These are phyloP conservation scores for Phylloporus sp. DNA, from an alignment of 768 basidiomycete genomes.

Conservation along the genomic window DNA sequence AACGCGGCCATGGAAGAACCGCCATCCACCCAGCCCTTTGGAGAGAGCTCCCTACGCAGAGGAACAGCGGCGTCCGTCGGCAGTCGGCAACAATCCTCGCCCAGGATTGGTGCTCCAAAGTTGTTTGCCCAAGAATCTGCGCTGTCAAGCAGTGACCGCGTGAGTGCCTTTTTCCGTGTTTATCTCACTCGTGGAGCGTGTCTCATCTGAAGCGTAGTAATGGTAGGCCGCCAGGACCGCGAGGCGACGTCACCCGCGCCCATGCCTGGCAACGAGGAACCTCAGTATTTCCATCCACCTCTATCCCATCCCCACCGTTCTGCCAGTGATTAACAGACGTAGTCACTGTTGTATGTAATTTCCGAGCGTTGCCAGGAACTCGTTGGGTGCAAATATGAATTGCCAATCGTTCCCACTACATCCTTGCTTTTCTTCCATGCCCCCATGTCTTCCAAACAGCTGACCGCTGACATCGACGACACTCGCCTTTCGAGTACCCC, in stretches of 20 bases:
- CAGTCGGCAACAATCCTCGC: neutral
- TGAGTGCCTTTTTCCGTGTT: constrained; percentile 6
- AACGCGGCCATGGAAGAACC: constrained; percentile 8
- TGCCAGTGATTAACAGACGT: neutral
- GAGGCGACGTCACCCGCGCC: constrained; percentile 12
- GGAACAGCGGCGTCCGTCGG: neutral
- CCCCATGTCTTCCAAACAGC: constrained; percentile 15
- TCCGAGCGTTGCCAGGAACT: neutral
- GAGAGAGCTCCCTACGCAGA: constrained; percentile 33
- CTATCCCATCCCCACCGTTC: neutral
- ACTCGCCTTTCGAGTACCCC: constrained; percentile 1
- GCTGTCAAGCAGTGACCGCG: constrained; percentile 1
- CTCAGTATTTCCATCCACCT: neutral
- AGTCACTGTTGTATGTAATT: constrained; percentile 7
- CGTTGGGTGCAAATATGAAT: constrained; percentile 6
- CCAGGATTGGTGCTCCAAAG: constrained; percentile 1
- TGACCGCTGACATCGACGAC: constrained; percentile 4
- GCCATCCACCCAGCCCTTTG: constrained; percentile 38
- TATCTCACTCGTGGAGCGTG: constrained; percentile 3
- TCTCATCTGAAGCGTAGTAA: too few relatives aligned
- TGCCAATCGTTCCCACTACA: neutral
- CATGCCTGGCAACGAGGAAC: too few relatives aligned
- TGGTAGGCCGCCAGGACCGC: constrained; percentile 4
- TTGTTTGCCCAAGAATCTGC: constrained; percentile 19
- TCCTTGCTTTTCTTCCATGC: constrained; percentile 2